These are phyloP conservation scores for Hypomontagnella monticulosa DNA, from an alignment of 495 filamentous ascomycete species.

Conservation along the genomic window DNA sequence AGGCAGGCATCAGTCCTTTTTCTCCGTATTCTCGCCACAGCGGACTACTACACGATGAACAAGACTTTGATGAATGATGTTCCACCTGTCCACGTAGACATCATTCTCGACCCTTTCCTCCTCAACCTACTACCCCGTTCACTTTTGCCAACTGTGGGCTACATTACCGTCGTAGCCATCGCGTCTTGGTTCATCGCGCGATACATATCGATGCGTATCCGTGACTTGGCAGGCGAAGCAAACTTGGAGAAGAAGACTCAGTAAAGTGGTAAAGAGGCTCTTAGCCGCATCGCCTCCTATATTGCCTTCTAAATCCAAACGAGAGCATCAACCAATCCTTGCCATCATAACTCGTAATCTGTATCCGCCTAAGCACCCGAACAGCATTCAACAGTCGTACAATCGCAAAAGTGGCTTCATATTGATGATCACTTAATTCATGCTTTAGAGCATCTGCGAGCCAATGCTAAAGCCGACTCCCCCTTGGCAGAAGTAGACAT, in stretches of 20 bases:
- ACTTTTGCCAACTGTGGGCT: conserved; percentile 70
- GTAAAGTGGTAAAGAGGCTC: conserved; percentile 39
- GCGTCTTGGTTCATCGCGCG: conserved; percentile 58
- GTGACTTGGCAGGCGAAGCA: conserved; percentile 34
- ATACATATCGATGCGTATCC: conserved; percentile 50
- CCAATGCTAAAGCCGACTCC: conserved; percentile 19
- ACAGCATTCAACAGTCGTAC: not conserved
- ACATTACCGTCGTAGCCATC: conserved; percentile 65
- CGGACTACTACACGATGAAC: conserved; percentile 84
- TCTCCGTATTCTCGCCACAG: conserved; percentile 77
- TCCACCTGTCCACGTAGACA: conserved; percentile 79
- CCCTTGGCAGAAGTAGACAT: conserved; percentile 10
- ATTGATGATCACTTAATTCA: conserved; percentile 13
- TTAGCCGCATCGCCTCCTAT: conserved; percentile 25
- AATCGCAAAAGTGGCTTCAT: conserved; percentile 10
- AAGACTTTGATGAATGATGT: conserved; percentile 77
- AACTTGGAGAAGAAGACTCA: conserved; percentile 48
- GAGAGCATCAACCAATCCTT: conserved; percentile 31
- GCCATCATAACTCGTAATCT: conserved; percentile 39
- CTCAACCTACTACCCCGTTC: conserved; percentile 76
- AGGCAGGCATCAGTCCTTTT: conserved; percentile 71
- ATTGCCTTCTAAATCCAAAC: conserved; percentile 41
- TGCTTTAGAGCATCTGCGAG: conserved; percentile 6
- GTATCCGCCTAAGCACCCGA: conserved; percentile 6
- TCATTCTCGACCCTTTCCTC: conserved; percentile 89